Conservation (phyloP, 352 stramenopile genomes). For the Phytophthora citrophthora region DNA sequence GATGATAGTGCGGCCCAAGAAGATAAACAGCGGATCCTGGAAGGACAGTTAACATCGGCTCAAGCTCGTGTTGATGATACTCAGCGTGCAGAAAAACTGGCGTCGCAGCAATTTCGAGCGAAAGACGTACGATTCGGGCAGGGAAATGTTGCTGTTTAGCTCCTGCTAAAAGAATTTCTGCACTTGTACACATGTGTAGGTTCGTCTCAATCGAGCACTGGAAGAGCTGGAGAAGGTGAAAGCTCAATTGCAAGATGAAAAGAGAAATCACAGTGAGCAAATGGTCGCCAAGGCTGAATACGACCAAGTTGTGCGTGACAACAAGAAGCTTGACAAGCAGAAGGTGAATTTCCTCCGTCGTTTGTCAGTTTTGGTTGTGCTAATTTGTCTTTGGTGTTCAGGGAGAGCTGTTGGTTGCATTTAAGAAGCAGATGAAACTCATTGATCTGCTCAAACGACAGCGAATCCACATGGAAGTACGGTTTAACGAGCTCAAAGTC, state of each 20-base stretch:
- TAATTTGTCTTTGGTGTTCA: constrained; percentile 19
- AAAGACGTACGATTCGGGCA: constrained; percentile 55
- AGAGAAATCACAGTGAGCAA: constrained; percentile 50
- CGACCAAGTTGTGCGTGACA: constrained; percentile 67
- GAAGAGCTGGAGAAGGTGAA: constrained; percentile 84
- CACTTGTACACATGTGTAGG: constrained; percentile 27
- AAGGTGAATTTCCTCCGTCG: constrained; percentile 44
- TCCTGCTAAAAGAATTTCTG: background rate
- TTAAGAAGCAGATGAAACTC: constrained; percentile 90
- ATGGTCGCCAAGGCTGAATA: constrained; percentile 60
- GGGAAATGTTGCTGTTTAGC: background rate
- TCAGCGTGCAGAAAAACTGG: constrained; percentile 65
- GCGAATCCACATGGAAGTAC: constrained; percentile 86
- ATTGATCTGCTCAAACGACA: constrained; percentile 88
- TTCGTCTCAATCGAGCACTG: constrained; percentile 76
- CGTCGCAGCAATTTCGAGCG: constrained; percentile 71
- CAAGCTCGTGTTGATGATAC: constrained; percentile 58
- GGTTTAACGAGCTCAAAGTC: background rate
- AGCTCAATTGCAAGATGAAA: constrained; percentile 65
- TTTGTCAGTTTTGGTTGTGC: background rate
- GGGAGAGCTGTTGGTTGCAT: constrained; percentile 72
- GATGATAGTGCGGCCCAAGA: constrained; percentile 64
- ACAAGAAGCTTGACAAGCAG: constrained; percentile 84
- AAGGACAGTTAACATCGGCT: constrained; percentile 62
- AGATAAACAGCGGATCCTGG: constrained; percentile 72